Evolutionary conservation across 2,329 filamentous ascomycete genomes (phyloP), one percentile per base, ranked within the genome.

Genomic region (Trichoderma atroviride): DNA sequence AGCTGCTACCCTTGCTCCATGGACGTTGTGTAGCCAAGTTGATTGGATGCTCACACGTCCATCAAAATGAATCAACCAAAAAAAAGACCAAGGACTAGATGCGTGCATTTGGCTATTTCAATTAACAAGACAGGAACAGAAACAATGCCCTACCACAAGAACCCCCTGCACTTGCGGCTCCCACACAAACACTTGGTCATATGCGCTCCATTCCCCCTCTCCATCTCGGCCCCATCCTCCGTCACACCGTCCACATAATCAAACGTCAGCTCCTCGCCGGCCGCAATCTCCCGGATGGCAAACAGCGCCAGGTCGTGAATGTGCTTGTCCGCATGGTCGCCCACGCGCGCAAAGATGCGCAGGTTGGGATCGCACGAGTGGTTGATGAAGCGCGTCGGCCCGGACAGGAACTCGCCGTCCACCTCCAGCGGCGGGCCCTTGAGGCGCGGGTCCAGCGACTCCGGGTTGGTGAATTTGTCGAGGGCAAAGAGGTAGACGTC

Each of bases 301-400:
- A 95, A 95, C 70, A 95, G 85, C 0, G 91, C 92, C 59, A 95
- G 81, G 70, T 94, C 91, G 76, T 95, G 93, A 7, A 94, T 84
- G 58, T 88, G 86, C 70, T 89, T 88, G 74, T 94, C 91, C 0
- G 91, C 87, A 71, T 92, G 90, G 75, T 94, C 92, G 62, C 91
- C 92, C 1, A 92, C 91, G 0, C 93, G 88, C 0, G 91, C 92
- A 78, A 94, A 95, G 70, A 94, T 92, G 16, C 91, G 85, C 75
- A 93, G 85, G 75, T 94, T 95, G 0, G 92, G 92, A 5, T 92
- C 87, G 77, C 92, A 95, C 2, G 88, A 91, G 77, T 96, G 92
- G 74, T 96, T 96, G 77, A 95, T 91, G 78, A 95, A 96, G 3
- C 92, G 87, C 0, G 91, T 92, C 0, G 92, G 91, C 0, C 92